Evolutionary conservation across 1,139 yeast species (phyloP).

Genomic region (Pichiaceae sp.): DNA sequence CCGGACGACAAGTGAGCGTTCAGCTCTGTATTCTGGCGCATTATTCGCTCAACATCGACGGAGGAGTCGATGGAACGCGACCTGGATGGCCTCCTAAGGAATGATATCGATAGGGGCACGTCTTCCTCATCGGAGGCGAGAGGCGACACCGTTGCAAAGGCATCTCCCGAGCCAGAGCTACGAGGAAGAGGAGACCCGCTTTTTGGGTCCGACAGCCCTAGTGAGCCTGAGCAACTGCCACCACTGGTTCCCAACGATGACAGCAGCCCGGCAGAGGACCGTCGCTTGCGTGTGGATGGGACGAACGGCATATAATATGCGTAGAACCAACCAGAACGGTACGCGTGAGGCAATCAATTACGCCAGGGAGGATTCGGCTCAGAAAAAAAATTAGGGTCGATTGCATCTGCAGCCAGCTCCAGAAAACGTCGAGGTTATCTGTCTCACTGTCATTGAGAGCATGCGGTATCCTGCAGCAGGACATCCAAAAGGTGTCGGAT

Average conservation of each 20-base stretch:
- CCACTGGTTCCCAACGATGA: not conserved
- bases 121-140: slow-evolving; percentile 3
- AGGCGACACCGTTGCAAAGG: not conserved
- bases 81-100: slow-evolving; percentile 22
- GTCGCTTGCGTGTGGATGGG: slow-evolving; percentile 11
- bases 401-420: too few species aligned
- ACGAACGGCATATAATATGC: slow-evolving; percentile 12
- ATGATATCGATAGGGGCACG: slow-evolving; percentile 21
- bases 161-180: not conserved
- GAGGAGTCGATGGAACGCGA: slow-evolving; percentile 15
- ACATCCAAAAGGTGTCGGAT: too few species aligned
- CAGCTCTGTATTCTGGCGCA: slow-evolving; percentile 22
- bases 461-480: too few species aligned
- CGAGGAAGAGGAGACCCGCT: not conserved
- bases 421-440: too few species aligned
- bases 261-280: slow-evolving; percentile 1
- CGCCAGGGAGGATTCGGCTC: too few species aligned
- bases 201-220: not conserved
- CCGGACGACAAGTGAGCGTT: slow-evolving; percentile 11
- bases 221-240: not conserved
- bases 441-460: too few species aligned
- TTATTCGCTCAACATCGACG: slow-evolving; percentile 11
- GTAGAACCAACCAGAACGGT: not conserved
- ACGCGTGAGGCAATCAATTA: too few species aligned
- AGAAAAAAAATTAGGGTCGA: too few species aligned